Percentiles rank a stretch among this genome's conserved stretches.
These are phyloP conservation scores for Fusarium secorum DNA, from an alignment of 2,329 filamentous ascomycete genomes.

Conservation along the genomic window DNA sequence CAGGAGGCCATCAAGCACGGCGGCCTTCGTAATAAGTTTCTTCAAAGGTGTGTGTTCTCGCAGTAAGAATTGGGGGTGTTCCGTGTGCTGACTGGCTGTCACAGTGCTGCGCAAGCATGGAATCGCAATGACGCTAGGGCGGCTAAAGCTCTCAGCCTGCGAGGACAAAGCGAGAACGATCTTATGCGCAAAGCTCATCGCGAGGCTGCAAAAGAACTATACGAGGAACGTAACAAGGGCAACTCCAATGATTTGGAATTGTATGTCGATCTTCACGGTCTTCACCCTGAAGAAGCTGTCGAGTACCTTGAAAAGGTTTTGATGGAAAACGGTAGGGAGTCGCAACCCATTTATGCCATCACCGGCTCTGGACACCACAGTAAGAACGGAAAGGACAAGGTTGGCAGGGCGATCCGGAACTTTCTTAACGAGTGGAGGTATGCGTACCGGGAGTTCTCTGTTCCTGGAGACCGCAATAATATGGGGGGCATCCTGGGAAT, in stretches of 20 bases:
- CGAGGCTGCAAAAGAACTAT: slow-evolving; percentile 89
- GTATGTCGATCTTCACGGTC: slow-evolving; percentile 95
- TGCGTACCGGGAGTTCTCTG: slow-evolving; percentile 93
- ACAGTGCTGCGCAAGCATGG: slow-evolving; percentile 94
- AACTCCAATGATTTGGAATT: slow-evolving; percentile 71
- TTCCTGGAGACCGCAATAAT: slow-evolving; percentile 87
- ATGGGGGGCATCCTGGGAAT: slow-evolving; percentile 80
- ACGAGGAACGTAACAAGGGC: slow-evolving; percentile 89
- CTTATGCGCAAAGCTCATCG: slow-evolving; percentile 97
- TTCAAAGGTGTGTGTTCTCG: slow-evolving; percentile 75
- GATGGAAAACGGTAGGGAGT: slow-evolving; percentile 77
- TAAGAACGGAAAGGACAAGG: slow-evolving; percentile 98
- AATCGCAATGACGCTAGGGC: slow-evolving; percentile 96
- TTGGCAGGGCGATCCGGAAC: slow-evolving; percentile 88
- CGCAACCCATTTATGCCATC: slow-evolving; percentile 88
- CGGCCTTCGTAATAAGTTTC: slow-evolving; percentile 93
- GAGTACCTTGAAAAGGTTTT: slow-evolving; percentile 91
- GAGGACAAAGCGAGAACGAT: slow-evolving; percentile 96
- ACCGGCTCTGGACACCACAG: slow-evolving; percentile 97
- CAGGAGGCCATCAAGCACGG: slow-evolving; percentile 98
- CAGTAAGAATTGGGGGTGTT: background rate
- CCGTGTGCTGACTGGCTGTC: background rate
- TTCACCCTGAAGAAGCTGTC: slow-evolving; percentile 97
- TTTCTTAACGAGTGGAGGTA: slow-evolving; percentile 97
- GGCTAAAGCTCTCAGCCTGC: slow-evolving; percentile 91